Conservation (phyloP, 1,284 basidiomycete species). For the Cryptococcus amylolentus region DNA sequence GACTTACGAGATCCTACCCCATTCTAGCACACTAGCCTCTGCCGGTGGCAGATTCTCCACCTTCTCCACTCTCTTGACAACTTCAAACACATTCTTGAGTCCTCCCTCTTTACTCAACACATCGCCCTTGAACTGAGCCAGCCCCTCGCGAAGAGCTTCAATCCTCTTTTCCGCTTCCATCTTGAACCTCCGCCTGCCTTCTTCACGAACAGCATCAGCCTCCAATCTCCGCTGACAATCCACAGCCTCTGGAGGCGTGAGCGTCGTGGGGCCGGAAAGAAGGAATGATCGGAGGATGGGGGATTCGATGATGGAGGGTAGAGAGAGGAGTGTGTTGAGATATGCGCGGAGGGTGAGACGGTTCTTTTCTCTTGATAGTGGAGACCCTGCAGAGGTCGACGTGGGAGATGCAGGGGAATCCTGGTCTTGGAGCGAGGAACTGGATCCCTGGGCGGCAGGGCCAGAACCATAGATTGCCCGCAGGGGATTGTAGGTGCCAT, state of each 20-base stretch:
- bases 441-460: constrained; percentile 27
- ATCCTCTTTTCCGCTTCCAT: constrained; percentile 82
- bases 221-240: constrained; percentile 80
- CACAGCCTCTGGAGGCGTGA: constrained; percentile 70
- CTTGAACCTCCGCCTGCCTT: constrained; percentile 79
- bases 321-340: constrained; percentile 73
- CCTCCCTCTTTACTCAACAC: constrained; percentile 85
- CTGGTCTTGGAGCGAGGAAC: constrained; percentile 2
- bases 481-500: constrained; percentile 46
- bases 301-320: constrained; percentile 71
- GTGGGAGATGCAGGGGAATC: constrained; percentile 6
- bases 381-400: constrained; percentile 32
- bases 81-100: constrained; percentile 77
- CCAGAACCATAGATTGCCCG: constrained; percentile 48
- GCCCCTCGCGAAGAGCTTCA: constrained; percentile 76
- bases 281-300: constrained; percentile 84
- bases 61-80: constrained; percentile 75
- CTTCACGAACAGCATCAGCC: constrained; percentile 83
- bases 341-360: constrained; percentile 90
- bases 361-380: constrained; percentile 88
- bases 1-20: constrained; percentile 88
- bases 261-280: constrained; percentile 67
- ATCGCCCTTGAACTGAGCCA: constrained; percentile 87
- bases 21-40: constrained; percentile 86
- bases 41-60: constrained; percentile 76